Conservation (phyloP, 2,329 filamentous ascomycete species). For the Colletotrichum sp. region DNA sequence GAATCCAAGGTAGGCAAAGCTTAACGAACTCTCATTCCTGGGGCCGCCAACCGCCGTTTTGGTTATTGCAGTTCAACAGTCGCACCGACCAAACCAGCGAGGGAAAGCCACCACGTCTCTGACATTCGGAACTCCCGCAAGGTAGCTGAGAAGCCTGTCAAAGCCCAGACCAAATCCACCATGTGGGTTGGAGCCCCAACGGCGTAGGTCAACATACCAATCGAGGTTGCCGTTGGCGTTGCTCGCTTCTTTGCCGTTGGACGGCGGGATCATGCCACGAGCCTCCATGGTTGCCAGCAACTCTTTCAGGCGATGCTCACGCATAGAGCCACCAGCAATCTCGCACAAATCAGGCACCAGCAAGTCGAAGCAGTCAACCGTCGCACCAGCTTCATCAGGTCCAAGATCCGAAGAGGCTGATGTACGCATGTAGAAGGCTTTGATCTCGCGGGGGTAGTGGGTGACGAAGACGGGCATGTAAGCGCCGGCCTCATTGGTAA, state of each 20-base stretch:
- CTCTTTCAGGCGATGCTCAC: conserved; percentile 76
- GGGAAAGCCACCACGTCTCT: conserved; percentile 88
- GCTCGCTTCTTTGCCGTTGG: conserved; percentile 24
- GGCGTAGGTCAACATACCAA: conserved; percentile 89
- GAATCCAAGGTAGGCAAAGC: conserved; percentile 42
- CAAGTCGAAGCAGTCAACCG: conserved; percentile 90
- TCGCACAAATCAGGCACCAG: conserved; percentile 86
- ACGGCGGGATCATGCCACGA: conserved; percentile 62
- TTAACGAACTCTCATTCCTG: conserved; percentile 37
- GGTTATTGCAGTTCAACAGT: conserved; percentile 50
- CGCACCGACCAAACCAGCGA: conserved; percentile 70
- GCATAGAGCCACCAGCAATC: conserved; percentile 86
- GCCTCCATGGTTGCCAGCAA: conserved; percentile 74
- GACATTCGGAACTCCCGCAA: conserved; percentile 81
- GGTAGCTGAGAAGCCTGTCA: conserved; percentile 83
- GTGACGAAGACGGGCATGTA: conserved; percentile 85
- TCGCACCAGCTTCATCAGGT: conserved; percentile 40
- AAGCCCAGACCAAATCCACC: conserved; percentile 92
- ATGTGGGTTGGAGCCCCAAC: conserved; percentile 90
- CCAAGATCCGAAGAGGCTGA: conserved; percentile 25
- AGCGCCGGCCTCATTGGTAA: conserved; percentile 46
- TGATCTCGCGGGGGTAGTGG: conserved; percentile 85
- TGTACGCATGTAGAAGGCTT: conserved; percentile 79
- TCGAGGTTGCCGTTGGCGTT: conserved; percentile 50
- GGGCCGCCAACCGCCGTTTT: not conserved